A percentile compares a stretch with the other conserved stretches of the same genome.
Conservation (phyloP, 73 alveolate genomes). For the Paramecium pentaurelia region DNA sequence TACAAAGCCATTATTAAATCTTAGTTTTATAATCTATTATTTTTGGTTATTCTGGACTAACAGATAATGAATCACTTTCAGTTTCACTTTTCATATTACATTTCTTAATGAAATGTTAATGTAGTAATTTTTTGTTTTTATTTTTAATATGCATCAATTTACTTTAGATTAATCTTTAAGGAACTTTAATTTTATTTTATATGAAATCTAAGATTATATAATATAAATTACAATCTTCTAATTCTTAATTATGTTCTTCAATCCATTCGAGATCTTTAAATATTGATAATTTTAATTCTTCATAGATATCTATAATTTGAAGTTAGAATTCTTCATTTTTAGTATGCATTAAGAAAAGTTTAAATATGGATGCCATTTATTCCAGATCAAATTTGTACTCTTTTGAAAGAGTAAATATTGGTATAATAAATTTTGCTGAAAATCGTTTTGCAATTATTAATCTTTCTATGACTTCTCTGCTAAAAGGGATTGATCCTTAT, state of each 20-base stretch:
- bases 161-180: not conserved
- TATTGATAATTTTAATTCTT: not conserved
- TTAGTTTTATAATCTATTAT: not conserved
- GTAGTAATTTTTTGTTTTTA: not conserved
- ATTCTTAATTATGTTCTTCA: not conserved
- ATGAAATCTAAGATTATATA: not conserved
- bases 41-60: not conserved
- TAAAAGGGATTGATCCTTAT: not conserved
- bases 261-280: not conserved
- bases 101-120: not conserved
- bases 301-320: not conserved
- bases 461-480: constrained; percentile 7
- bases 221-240: not conserved
- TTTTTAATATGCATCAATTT: not conserved
- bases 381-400: not conserved
- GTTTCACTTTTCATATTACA: not conserved
- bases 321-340: not conserved
- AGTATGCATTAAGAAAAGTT: not conserved
- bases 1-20: not conserved
- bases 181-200: not conserved
- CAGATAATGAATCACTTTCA: not conserved
- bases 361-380: not conserved
- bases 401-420: not conserved
- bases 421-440: not conserved
- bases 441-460: not conserved